phyloP scores from a whole-genome alignment of 495 filamentous ascomycete genomes.

The Podospora australis region DNA sequence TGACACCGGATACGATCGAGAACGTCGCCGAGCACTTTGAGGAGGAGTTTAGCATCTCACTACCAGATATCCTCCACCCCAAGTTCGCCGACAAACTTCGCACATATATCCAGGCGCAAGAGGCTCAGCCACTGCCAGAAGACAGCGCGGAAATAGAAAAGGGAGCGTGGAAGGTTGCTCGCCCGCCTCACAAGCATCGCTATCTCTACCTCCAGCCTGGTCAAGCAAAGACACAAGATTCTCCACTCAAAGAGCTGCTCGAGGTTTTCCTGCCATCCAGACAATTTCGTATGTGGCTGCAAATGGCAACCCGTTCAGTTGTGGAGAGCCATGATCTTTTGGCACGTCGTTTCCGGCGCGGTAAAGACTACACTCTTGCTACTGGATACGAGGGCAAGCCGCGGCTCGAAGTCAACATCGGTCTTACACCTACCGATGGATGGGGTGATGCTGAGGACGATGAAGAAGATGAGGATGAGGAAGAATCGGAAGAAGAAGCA shows the following conservation, averaged over 20 bases:
- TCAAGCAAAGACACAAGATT: slow-evolving; percentile 21
- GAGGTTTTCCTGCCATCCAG: slow-evolving; percentile 71
- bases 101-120: slow-evolving; percentile 59
- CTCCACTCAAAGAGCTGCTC: slow-evolving; percentile 69
- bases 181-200: slow-evolving; percentile 91
- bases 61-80: slow-evolving; percentile 67
- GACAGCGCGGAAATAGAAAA: slow-evolving; percentile 54
- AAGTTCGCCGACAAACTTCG: slow-evolving; percentile 67
- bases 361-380: slow-evolving; percentile 87
- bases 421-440: slow-evolving; percentile 70
- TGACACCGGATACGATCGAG: slow-evolving; percentile 90
- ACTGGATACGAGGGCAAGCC: slow-evolving; percentile 75
- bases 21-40: slow-evolving; percentile 70
- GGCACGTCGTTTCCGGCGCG: slow-evolving; percentile 76
- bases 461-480: slow-evolving; percentile 35
- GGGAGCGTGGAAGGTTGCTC: slow-evolving; percentile 64
- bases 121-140: slow-evolving; percentile 41
- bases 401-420: slow-evolving; percentile 78
- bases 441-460: slow-evolving; percentile 73
- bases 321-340: slow-evolving; percentile 64
- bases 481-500: slow-evolving; percentile 18
- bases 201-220: slow-evolving; percentile 70
- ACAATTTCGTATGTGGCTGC: slow-evolving; percentile 89
- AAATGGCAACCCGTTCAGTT: slow-evolving; percentile 64
- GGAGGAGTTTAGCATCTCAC: slow-evolving; percentile 72